Evolutionary conservation across 2,329 filamentous ascomycete species (phyloP), one percentile per base, ranked within the genome.

Genomic region (Karstenula rhodostoma): DNA sequence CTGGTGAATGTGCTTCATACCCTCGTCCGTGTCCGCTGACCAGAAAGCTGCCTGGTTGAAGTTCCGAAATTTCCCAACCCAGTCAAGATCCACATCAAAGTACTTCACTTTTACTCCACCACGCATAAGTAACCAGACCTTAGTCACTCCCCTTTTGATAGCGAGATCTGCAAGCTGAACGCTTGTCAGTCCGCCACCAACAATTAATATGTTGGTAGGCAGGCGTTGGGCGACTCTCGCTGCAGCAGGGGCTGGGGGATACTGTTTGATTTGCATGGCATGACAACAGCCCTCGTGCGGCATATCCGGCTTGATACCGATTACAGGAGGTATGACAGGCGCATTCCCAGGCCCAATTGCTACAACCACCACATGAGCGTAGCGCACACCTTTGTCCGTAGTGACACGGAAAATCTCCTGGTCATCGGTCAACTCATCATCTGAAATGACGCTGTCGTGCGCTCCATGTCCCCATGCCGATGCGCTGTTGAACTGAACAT

Each of bases 11-110:
- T 17, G 23, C 32, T 23, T n/a, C 19, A 13, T n/a, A 80, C 82
- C 80, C 69, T 87, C 84, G 61, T 92, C 89, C 6, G 85, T 86
- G 67, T 93, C 90, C 3, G 90, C 90, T 7, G 86, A 87, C 89
- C 90, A 94, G 75, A 94, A 95, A 0, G 84, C 84, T 0, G 91
- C 89, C 72, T 94, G 90, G 66, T 91, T 87, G 56, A 87, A 85
- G 73, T 94, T 94, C 58, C 89, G 88, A 75, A 91, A 94, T 73
- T 94, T 94, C 10, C 89, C 90, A 76, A 94, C 90, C 92, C 92
- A 95, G 50, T 86, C 84, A 1, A 94, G 82, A 58, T 89, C 86
- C 25, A 94, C 84, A 67, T 94, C 92, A 65, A 94, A 94, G 60
- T 90, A 88, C 76, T 94, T 94, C 52, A 92, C 84, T 66, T 85